Conservation (phyloP, 148 eudicot species). For the Silene latifolia region DNA sequence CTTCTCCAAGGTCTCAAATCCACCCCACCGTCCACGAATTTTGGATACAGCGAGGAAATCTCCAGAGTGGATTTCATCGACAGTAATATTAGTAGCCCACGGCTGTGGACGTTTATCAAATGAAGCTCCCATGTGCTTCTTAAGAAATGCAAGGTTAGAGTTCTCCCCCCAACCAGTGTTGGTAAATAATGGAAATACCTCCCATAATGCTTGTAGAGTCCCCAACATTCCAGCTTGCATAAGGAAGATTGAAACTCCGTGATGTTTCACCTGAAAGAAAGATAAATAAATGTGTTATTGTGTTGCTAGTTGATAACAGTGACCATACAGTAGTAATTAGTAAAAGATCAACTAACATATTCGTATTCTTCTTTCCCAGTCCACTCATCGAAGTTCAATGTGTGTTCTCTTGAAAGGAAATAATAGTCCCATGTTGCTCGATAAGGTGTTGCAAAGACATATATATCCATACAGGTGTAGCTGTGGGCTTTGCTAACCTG, state of each 20-base stretch:
- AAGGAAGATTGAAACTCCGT: constrained; percentile 85
- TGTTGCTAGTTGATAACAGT: not conserved
- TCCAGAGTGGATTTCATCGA: constrained; percentile 88
- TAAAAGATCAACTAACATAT: constrained; percentile 58
- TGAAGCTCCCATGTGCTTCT: constrained; percentile 81
- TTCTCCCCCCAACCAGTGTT: constrained; percentile 92
- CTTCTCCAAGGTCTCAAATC: constrained; percentile 93
- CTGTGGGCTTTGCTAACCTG: constrained; percentile 87
- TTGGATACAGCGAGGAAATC: constrained; percentile 92
- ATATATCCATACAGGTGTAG: constrained; percentile 98
- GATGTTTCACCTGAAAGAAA: constrained; percentile 63
- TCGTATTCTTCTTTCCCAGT: constrained; percentile 81
- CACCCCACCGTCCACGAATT: constrained; percentile 98
- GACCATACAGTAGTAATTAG: constrained; percentile 2
- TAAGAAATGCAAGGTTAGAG: constrained; percentile 75
- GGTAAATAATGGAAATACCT: constrained; percentile 86
- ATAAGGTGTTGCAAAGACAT: constrained; percentile 92
- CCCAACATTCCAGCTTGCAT: constrained; percentile 98
- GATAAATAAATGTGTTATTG: constrained; percentile 1
- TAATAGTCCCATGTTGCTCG: constrained; percentile 98
- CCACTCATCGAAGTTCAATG: constrained; percentile 79
- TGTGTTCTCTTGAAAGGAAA: constrained; percentile 73
- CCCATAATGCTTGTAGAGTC: constrained; percentile 81
- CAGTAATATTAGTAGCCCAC: constrained; percentile 74
- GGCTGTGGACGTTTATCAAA: constrained; percentile 82